Evolutionary conservation across 495 filamentous ascomycete species (phyloP).

Genomic region (Xylaria grammica): DNA sequence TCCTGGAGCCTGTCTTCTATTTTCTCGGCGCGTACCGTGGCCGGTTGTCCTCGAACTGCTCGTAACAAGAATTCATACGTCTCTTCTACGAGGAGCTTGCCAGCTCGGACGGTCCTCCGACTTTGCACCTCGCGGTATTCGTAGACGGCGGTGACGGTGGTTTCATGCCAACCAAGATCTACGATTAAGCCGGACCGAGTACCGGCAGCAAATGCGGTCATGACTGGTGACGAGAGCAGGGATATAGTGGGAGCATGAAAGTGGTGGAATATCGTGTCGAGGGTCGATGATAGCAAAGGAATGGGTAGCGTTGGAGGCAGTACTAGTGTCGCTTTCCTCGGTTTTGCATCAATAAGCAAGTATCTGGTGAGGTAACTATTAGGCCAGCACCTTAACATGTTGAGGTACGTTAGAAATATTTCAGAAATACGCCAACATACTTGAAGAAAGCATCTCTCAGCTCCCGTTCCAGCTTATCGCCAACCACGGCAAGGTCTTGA

Average conservation of each 20-base stretch:
- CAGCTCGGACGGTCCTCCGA: slow-evolving; percentile 73
- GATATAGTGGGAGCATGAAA: slow-evolving; percentile 84
- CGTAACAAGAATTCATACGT: slow-evolving; percentile 67
- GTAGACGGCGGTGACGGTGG: slow-evolving; percentile 78
- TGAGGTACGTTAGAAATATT: background rate
- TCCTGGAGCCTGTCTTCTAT: slow-evolving; percentile 38
- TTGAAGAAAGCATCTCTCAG: slow-evolving; percentile 86
- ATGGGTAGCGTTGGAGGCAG: slow-evolving; percentile 80
- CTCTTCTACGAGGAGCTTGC: slow-evolving; percentile 68
- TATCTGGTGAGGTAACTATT: slow-evolving; percentile 52
- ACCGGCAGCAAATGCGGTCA: slow-evolving; percentile 77
- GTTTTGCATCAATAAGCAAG: slow-evolving; percentile 77
- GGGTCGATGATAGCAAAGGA: slow-evolving; percentile 71
- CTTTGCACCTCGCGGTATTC: slow-evolving; percentile 82
- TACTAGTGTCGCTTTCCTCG: slow-evolving; percentile 71
- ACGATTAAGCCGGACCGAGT: slow-evolving; percentile 80
- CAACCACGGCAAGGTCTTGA: slow-evolving; percentile 76
- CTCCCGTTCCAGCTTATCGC: slow-evolving; percentile 85
- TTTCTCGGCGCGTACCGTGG: slow-evolving; percentile 24
- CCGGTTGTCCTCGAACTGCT: slow-evolving; percentile 30
- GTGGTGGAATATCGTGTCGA: slow-evolving; percentile 77
- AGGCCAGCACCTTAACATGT: slow-evolving; percentile 20
- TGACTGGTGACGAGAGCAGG: slow-evolving; percentile 73
- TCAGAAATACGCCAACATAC: slow-evolving; percentile 39
- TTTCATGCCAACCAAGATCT: slow-evolving; percentile 92